phyloP scores from a whole-genome alignment of 768 basidiomycete species.

The Hemileccinum rubropunctum region DNA sequence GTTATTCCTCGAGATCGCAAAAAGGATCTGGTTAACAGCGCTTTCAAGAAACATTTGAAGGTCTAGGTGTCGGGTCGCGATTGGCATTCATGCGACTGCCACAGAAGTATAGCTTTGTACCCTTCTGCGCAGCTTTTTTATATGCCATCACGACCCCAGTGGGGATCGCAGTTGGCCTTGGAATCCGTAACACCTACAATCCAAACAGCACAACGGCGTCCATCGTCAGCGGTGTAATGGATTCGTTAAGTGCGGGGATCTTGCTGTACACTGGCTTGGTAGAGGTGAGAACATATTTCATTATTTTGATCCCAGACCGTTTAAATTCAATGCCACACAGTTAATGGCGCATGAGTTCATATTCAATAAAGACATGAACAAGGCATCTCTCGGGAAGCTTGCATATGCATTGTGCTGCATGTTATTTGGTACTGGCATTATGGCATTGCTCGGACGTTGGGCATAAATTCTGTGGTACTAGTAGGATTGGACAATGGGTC shows the following conservation, averaged over 20 bases:
- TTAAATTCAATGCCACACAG: slow-evolving; percentile 35
- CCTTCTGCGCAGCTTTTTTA: slow-evolving; percentile 55
- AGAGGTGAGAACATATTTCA: slow-evolving; percentile 48
- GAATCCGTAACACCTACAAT: slow-evolving; percentile 75
- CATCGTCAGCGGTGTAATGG: slow-evolving; percentile 83
- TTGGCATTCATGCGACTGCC: slow-evolving; percentile 74
- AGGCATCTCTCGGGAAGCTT: slow-evolving; percentile 62
- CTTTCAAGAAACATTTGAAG: slow-evolving; percentile 83
- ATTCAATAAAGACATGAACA: slow-evolving; percentile 83
- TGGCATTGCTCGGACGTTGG: slow-evolving; percentile 91
- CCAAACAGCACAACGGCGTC: slow-evolving; percentile 71
- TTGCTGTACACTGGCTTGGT: slow-evolving; percentile 85
- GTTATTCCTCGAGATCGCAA: slow-evolving; percentile 29
- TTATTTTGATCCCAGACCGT: neutral
- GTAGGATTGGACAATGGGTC: neutral
- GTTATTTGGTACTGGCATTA: slow-evolving; percentile 80
- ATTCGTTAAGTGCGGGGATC: slow-evolving; percentile 84
- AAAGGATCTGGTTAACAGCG: slow-evolving; percentile 1
- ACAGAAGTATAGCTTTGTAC: slow-evolving; percentile 50
- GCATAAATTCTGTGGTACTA: slow-evolving; percentile 42
- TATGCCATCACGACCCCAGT: slow-evolving; percentile 83
- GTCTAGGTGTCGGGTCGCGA: slow-evolving; percentile 88
- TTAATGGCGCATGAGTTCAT: slow-evolving; percentile 94
- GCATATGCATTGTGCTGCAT: slow-evolving; percentile 74
- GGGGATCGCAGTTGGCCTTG: slow-evolving; percentile 84